These are phyloP conservation scores for Trametes pubescens DNA, from an alignment of 1,284 basidiomycete species.

Conservation along the genomic window DNA sequence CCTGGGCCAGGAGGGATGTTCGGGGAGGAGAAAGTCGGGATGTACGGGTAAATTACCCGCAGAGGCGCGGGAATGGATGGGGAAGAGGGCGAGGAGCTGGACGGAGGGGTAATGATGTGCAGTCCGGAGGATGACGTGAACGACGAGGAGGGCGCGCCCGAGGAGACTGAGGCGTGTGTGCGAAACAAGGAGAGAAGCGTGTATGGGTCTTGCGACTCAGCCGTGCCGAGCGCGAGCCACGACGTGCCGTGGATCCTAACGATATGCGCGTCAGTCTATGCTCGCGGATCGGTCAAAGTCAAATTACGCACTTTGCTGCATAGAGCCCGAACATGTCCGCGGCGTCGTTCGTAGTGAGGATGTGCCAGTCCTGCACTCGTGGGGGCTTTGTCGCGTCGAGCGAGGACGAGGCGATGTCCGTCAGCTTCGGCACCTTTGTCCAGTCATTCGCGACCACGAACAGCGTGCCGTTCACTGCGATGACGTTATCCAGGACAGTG, in stretches of 20 bases:
- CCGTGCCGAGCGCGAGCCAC: conserved; percentile 41
- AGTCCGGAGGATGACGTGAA: conserved; percentile 36
- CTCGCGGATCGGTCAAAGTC: conserved; percentile 8
- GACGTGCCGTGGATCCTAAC: conserved; percentile 41
- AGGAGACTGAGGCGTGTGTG: conserved; percentile 71
- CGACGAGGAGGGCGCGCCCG: conserved; percentile 41
- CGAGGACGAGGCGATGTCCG: conserved; percentile 57
- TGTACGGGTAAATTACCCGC: conserved; percentile 77
- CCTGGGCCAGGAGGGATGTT: conserved; percentile 38
- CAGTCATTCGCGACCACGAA: conserved; percentile 72
- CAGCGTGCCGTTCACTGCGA: conserved; percentile 71
- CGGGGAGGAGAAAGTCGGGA: conserved; percentile 61
- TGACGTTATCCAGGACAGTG: conserved; percentile 82
- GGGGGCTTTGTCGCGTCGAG: conserved; percentile 51
- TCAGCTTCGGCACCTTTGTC: conserved; percentile 56
- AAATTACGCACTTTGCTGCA: conserved; percentile 42
- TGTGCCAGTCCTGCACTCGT: conserved; percentile 67
- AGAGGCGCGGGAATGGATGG: conserved; percentile 67
- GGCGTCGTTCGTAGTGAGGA: conserved; percentile 38
- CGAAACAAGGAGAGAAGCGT: conserved; percentile 84
- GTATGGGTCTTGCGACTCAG: conserved; percentile 61
- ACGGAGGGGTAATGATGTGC: conserved; percentile 52
- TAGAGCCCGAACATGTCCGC: conserved; percentile 38
- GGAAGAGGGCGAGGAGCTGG: conserved; percentile 37
- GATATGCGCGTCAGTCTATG: conserved; percentile 13